Evolutionary conservation across 106 monocot species (phyloP).

Genomic region (Apostasia ramifera): DNA sequence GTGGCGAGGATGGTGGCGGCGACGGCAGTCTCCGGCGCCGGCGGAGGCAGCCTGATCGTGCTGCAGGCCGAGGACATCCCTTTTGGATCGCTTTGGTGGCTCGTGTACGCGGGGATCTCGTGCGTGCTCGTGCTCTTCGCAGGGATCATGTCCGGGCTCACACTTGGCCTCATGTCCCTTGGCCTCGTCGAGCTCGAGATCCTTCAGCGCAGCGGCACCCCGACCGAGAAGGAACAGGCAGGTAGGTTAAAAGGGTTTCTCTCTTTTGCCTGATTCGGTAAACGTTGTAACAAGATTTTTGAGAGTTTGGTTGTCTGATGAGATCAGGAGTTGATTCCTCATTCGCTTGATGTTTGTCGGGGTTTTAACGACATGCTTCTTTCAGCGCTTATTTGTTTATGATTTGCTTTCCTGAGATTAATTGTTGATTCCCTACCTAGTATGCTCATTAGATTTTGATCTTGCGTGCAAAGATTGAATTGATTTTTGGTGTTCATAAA

Average conservation of each 20-base stretch:
- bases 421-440: too few relatives aligned
- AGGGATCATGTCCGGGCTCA: constrained; percentile 96
- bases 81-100: constrained; percentile 65
- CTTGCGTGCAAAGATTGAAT: too few relatives aligned
- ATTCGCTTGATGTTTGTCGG: too few relatives aligned
- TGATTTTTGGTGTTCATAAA: too few relatives aligned
- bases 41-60: constrained; percentile 8
- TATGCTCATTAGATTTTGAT: too few relatives aligned
- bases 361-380: too few relatives aligned
- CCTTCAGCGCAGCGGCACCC: constrained; percentile 80
- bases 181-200: constrained; percentile 98
- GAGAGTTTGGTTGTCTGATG: too few relatives aligned
- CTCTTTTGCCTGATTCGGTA: background rate
- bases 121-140: constrained; percentile 92
- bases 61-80: constrained; percentile 38
- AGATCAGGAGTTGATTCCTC: too few relatives aligned
- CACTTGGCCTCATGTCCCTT: constrained; percentile 91
- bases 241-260: constrained; percentile 23
- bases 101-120: constrained; percentile 65
- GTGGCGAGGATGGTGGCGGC: constrained; percentile 22
- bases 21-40: constrained; percentile 11
- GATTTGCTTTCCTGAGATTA: too few relatives aligned
- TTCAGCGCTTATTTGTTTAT: background rate
- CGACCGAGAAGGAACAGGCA: constrained; percentile 81
- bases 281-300: too few relatives aligned